These are phyloP conservation scores for Bipolaris zeicola DNA, from an alignment of 2,329 filamentous ascomycete genomes.

Conservation along the genomic window DNA sequence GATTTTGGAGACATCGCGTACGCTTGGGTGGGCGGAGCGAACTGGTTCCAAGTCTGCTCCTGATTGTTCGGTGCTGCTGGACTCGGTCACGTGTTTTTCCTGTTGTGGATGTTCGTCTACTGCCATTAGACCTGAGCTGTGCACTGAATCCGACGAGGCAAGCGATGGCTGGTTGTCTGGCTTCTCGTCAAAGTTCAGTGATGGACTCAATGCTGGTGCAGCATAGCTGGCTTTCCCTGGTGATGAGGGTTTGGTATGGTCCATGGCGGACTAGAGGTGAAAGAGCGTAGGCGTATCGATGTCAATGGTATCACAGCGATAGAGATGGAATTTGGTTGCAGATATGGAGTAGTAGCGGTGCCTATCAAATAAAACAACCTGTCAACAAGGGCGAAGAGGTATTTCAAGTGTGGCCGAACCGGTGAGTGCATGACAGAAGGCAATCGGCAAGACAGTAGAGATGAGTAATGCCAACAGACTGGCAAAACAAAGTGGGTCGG, in stretches of 20 bases:
- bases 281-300: too few relatives aligned
- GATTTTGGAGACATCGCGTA: slow-evolving; percentile 51
- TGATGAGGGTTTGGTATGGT: not conserved
- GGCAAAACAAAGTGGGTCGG: not conserved
- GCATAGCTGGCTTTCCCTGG: not conserved
- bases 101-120: slow-evolving; percentile 18
- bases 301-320: not conserved
- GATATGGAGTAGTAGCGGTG: too few relatives aligned
- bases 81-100: slow-evolving; percentile 20
- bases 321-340: not conserved
- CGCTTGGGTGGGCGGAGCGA: slow-evolving; percentile 36
- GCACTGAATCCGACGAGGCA: slow-evolving; percentile 18
- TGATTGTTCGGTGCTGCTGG: slow-evolving; percentile 6
- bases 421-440: not conserved
- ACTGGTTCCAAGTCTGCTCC: slow-evolving; percentile 24
- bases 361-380: not conserved
- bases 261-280: not conserved
- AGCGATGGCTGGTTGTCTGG: slow-evolving; percentile 16
- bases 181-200: slow-evolving; percentile 26
- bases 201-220: not conserved
- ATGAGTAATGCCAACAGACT: not conserved
- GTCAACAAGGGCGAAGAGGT: not conserved
- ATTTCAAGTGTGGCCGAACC: not conserved
- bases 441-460: not conserved
- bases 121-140: slow-evolving; percentile 12